These are phyloP conservation scores for Kwoniella heveanensis DNA, from an alignment of 768 basidiomycete species.

Conservation along the genomic window DNA sequence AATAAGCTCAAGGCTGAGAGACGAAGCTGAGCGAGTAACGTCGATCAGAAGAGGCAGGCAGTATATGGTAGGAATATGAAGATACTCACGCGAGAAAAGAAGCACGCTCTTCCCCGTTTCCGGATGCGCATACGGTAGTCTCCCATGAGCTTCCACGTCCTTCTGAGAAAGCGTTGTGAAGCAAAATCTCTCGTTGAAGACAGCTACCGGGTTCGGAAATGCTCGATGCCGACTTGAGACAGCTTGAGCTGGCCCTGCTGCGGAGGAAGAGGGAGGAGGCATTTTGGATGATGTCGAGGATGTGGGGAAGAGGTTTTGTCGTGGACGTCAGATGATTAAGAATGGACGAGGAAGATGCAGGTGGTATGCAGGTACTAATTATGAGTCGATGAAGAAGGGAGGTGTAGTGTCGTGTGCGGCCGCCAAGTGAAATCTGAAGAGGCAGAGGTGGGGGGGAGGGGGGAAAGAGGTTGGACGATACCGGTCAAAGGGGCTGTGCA, in stretches of 20 bases:
- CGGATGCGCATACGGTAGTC: slow-evolving; percentile 37
- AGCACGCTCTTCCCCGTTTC: slow-evolving; percentile 22
- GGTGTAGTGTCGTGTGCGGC: too few relatives aligned
- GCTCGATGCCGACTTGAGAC: slow-evolving; percentile 3
- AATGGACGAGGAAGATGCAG: too few relatives aligned
- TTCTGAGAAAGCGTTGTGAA: slow-evolving; percentile 39
- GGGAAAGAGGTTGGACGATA: slow-evolving; percentile 9
- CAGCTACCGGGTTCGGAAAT: slow-evolving; percentile 42
- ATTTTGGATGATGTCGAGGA: background rate
- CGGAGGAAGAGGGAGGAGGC: background rate
- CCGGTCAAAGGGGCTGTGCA: background rate
- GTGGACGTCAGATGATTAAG: background rate
- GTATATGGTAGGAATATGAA: too few relatives aligned
- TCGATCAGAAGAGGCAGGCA: too few relatives aligned
- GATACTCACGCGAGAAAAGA: slow-evolving; percentile 41
- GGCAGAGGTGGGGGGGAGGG: too few relatives aligned
- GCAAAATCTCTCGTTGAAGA: slow-evolving; percentile 40
- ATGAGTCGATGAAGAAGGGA: too few relatives aligned
- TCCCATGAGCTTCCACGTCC: slow-evolving; percentile 30
- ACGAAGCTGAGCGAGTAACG: too few relatives aligned
- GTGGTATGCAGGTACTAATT: too few relatives aligned
- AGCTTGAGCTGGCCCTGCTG: background rate
- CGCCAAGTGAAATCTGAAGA: too few relatives aligned
- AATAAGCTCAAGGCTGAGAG: too few relatives aligned
- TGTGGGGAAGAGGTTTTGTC: background rate